phyloP scores from a whole-genome alignment of 306 rosid species.

The Ormosia semicastrata region DNA sequence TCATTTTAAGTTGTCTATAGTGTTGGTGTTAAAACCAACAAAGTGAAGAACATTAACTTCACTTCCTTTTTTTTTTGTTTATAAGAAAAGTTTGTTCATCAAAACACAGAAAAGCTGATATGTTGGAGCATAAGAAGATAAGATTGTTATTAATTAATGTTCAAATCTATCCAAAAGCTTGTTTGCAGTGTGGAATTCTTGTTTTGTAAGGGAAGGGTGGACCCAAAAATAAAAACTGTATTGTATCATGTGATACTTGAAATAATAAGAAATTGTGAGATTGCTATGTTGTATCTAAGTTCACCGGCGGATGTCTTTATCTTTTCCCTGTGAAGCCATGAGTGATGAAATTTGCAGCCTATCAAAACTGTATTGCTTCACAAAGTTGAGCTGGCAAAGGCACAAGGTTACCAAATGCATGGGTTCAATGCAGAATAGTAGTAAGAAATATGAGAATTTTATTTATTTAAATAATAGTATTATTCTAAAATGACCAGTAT shows the following conservation, averaged over 20 bases:
- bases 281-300: neutral
- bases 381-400: constrained; percentile 3
- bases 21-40: neutral
- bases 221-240: neutral
- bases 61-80: constrained; percentile 25
- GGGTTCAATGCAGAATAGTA: constrained; percentile 11
- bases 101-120: neutral
- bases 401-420: neutral
- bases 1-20: constrained; percentile 39
- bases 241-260: constrained; percentile 26
- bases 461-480: neutral
- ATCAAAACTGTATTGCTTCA: constrained; percentile 2
- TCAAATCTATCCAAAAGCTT: constrained; percentile 6
- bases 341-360: neutral
- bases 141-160: constrained; percentile 5
- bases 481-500: neutral
- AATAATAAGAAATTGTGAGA: constrained; percentile 42
- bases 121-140: neutral
- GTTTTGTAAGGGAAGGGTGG: constrained; percentile 17
- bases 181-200: constrained; percentile 10
- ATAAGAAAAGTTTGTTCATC: neutral
- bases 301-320: neutral
- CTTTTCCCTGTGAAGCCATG: neutral
- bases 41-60: neutral
- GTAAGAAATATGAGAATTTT: neutral